These are phyloP conservation scores for Apophysomyces sp. DNA, from an alignment of 371 early-diverging fungal species.

Conservation along the genomic window DNA sequence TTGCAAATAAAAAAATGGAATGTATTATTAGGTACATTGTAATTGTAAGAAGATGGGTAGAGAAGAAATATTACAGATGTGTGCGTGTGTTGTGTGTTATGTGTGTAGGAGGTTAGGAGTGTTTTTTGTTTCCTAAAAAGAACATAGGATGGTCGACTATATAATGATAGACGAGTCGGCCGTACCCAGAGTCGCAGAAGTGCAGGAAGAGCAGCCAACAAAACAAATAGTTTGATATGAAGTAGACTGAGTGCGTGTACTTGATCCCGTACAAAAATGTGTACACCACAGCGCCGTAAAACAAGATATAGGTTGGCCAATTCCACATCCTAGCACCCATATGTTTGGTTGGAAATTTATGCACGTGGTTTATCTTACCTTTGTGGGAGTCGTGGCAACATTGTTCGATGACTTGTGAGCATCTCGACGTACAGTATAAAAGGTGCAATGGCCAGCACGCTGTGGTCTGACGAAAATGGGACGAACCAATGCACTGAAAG, in stretches of 20 bases:
- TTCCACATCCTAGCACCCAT: slow-evolving; percentile 23
- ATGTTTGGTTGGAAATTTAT: neutral
- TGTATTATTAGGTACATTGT: neutral
- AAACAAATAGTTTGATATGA: slow-evolving; percentile 39
- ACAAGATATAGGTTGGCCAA: slow-evolving; percentile 28
- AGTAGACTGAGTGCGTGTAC: slow-evolving; percentile 50
- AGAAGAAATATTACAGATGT: neutral
- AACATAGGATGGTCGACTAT: slow-evolving; percentile 27
- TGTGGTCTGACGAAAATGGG: slow-evolving; percentile 62
- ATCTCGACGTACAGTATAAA: slow-evolving; percentile 58
- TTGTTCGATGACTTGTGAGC: slow-evolving; percentile 38
- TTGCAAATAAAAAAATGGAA: neutral
- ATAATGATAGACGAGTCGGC: slow-evolving; percentile 28
- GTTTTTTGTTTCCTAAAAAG: slow-evolving; percentile 36
- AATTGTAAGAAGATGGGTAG: neutral
- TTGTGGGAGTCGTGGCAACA: slow-evolving; percentile 40
- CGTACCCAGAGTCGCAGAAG: slow-evolving; percentile 38
- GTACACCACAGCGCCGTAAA: slow-evolving; percentile 37
- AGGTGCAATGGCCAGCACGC: slow-evolving; percentile 55
- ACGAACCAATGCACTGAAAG: slow-evolving; percentile 62
- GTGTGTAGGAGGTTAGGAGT: slow-evolving; percentile 23
- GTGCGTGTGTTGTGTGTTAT: neutral
- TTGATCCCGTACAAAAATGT: slow-evolving; percentile 50
- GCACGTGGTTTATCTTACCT: slow-evolving; percentile 31
- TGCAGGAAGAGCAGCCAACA: slow-evolving; percentile 46